phyloP scores from a whole-genome alignment of 2,329 filamentous ascomycete genomes.

The Colletotrichum acutatum region DNA sequence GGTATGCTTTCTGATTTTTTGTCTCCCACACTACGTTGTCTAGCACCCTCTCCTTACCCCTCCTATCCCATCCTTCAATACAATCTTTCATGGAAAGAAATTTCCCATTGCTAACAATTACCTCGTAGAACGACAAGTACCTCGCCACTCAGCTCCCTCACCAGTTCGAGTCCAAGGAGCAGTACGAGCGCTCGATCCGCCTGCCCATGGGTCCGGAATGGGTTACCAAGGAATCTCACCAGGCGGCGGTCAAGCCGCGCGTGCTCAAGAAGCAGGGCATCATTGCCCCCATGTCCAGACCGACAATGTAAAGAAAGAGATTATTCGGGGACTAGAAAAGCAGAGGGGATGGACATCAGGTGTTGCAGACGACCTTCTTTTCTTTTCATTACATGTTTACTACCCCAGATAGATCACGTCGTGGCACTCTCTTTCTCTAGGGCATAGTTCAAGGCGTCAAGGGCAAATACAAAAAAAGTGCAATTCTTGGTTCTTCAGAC shows the following conservation, averaged over 20 bases:
- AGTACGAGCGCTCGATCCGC: slow-evolving; percentile 90
- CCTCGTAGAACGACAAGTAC: slow-evolving; percentile 80
- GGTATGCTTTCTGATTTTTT: slow-evolving; percentile 55
- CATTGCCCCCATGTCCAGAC: slow-evolving; percentile 88
- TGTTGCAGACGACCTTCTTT: not conserved
- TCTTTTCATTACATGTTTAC: not conserved
- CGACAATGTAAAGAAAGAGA: slow-evolving; percentile 53
- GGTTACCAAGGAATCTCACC: slow-evolving; percentile 95
- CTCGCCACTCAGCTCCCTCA: slow-evolving; percentile 86
- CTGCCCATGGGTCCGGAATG: slow-evolving; percentile 93
- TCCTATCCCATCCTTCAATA: no score
- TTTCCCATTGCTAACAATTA: not conserved
- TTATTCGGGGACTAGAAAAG: no score
- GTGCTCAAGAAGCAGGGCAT: slow-evolving; percentile 92
- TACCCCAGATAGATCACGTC: not conserved
- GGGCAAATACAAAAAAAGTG: not conserved
- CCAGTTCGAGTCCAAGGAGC: slow-evolving; percentile 85
- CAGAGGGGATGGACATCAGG: not conserved
- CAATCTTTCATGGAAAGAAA: no score
- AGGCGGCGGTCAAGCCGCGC: slow-evolving; percentile 87
- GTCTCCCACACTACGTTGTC: not conserved
- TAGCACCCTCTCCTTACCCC: not conserved
- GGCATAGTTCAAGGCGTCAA: not conserved
- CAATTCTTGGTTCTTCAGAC: not conserved
- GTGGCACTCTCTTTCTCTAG: not conserved